These are phyloP conservation scores for Didymella arachidicola DNA, from an alignment of 2,329 filamentous ascomycete genomes.

Conservation along the genomic window DNA sequence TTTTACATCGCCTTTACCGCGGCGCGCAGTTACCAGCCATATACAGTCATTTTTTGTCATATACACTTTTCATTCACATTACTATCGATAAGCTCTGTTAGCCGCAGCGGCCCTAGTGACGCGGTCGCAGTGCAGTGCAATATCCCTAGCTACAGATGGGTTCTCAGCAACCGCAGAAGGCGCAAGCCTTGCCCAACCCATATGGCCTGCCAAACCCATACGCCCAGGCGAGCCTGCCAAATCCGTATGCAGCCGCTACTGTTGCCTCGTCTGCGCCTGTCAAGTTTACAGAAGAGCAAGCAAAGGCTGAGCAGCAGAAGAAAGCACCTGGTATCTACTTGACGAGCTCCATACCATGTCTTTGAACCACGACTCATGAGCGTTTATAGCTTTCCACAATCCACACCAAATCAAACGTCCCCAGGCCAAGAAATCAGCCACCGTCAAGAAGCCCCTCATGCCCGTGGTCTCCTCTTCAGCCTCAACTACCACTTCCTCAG, in stretches of 20 bases:
- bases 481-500: conserved; percentile 21
- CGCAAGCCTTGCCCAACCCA: conserved; percentile 37
- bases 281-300: conserved; percentile 41
- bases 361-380: conserved; percentile 40
- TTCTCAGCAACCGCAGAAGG: conserved; percentile 35
- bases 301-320: conserved; percentile 42
- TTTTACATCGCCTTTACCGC: conserved; percentile 4
- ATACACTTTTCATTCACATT: background rate
- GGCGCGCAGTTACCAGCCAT: background rate
- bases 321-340: conserved; percentile 47
- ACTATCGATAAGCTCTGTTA: background rate
- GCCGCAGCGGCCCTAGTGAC: conserved; percentile 8
- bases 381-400: conserved; percentile 43
- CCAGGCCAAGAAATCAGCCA: conserved; percentile 37
- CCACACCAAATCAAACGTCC: conserved; percentile 47
- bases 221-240: conserved; percentile 35
- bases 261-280: conserved; percentile 41
- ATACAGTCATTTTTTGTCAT: background rate
- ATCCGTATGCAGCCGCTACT: conserved; percentile 39
- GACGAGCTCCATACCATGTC: conserved; percentile 29
- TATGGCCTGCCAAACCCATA: conserved; percentile 40
- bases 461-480: conserved; percentile 25
- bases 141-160: conserved; percentile 32
- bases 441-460: conserved; percentile 38
- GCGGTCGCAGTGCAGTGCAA: conserved; percentile 6